phyloP scores from a whole-genome alignment of 2,329 filamentous ascomycete species.

The Aureobasidium uvarum region DNA sequence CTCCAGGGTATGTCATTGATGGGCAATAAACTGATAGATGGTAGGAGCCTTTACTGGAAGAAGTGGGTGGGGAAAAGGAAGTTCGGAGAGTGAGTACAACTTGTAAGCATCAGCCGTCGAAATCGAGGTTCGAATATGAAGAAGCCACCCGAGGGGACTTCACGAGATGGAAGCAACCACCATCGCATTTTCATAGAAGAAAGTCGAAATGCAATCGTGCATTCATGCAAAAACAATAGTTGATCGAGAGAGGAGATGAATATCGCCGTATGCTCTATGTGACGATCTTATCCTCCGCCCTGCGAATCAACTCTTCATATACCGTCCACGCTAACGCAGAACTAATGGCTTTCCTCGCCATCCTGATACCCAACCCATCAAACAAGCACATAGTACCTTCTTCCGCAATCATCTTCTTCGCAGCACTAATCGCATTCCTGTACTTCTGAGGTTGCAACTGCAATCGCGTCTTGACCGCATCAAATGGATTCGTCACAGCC shows the following conservation, averaged over 20 bases:
- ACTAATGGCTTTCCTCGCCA: conserved; percentile 87
- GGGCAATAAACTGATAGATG: background rate
- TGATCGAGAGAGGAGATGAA: background rate
- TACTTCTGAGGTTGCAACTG: conserved; percentile 85
- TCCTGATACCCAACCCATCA: conserved; percentile 80
- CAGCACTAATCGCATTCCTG: conserved; percentile 76
- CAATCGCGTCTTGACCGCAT: conserved; percentile 91
- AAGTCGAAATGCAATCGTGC: background rate
- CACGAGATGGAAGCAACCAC: no score
- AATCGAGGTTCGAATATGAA: background rate
- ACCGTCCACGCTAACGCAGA: conserved; percentile 96
- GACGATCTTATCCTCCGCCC: conserved; percentile 54
- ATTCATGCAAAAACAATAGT: background rate
- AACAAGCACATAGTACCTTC: conserved; percentile 80
- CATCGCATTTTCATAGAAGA: background rate
- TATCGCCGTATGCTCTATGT: conserved; percentile 8
- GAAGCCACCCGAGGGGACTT: background rate
- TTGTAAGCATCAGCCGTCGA: background rate
- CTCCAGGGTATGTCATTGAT: background rate
- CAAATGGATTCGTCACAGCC: conserved; percentile 90
- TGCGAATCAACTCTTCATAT: conserved; percentile 87
- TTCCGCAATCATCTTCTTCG: conserved; percentile 72
- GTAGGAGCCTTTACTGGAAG: background rate
- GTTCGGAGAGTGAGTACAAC: background rate
- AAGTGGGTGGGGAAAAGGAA: background rate